Evolutionary conservation across 129 eudicot genomes (phyloP).

Genomic region (Mikania micrantha): DNA sequence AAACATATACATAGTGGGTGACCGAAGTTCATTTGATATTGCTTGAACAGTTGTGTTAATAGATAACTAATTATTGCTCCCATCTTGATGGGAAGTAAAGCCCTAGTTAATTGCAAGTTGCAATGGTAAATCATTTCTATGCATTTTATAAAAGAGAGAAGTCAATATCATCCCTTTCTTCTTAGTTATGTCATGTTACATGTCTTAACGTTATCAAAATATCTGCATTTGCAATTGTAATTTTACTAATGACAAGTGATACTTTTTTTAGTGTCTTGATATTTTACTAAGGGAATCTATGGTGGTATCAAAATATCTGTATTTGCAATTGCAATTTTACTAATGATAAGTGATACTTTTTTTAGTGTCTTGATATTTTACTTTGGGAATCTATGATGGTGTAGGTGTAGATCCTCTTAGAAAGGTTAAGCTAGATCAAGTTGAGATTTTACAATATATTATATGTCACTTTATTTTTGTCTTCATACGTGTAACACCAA

Average conservation of each 20-base stretch:
- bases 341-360: constrained; percentile 18
- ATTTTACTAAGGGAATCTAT: constrained; percentile 12
- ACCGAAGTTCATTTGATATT: constrained; percentile 16
- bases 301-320: too few species aligned
- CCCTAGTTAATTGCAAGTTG: constrained; percentile 25
- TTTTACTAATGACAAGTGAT: constrained; percentile 17
- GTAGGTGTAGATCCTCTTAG: constrained; percentile 3
- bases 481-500: not conserved
- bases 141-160: not conserved
- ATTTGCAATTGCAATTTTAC: not conserved
- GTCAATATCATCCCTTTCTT: constrained; percentile 21
- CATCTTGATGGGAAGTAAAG: constrained; percentile 30
- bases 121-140: not conserved
- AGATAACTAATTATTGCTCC: constrained; percentile 6
- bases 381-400: constrained; percentile 1
- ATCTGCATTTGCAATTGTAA: not conserved
- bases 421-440: not conserved
- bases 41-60: constrained; percentile 15
- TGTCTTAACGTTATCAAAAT: constrained; percentile 7
- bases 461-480: not conserved
- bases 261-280: constrained; percentile 7
- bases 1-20: constrained; percentile 16
- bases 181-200: not conserved
- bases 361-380: constrained; percentile 13
- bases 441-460: constrained; percentile 3